A percentile compares a stretch with the other conserved stretches of the same genome.
Evolutionary conservation across 306 rosid species (phyloP).

Genomic region (Quercus variabilis): DNA sequence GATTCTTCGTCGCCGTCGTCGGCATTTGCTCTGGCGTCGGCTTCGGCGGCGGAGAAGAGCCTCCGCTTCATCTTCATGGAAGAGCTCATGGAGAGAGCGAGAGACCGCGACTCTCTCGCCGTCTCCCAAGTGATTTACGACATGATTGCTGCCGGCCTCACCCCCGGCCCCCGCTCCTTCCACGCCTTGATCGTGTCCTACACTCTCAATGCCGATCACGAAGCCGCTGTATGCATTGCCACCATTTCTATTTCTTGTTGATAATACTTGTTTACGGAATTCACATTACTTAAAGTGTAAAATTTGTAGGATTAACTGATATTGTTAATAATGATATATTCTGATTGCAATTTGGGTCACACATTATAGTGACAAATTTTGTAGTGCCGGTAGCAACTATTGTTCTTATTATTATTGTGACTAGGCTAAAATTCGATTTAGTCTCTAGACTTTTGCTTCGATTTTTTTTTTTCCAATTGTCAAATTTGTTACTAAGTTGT

Average conservation of each 20-base stretch:
- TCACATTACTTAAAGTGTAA: too few relatives aligned
- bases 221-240: constrained; percentile 36
- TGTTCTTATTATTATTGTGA: too few relatives aligned
- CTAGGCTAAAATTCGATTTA: too few relatives aligned
- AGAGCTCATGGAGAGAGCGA: constrained; percentile 85
- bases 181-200: constrained; percentile 81
- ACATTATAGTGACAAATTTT: background rate
- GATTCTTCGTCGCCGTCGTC: constrained; percentile 17
- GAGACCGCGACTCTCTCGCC: constrained; percentile 60
- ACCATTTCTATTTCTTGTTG: too few relatives aligned
- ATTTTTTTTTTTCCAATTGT: too few relatives aligned
- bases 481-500: too few relatives aligned
- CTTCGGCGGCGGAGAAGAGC: constrained; percentile 46
- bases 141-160: constrained; percentile 92
- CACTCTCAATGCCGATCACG: constrained; percentile 64
- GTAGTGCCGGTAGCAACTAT: background rate
- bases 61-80: constrained; percentile 95
- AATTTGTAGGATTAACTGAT: background rate
- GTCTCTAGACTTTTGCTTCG: too few relatives aligned
- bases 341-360: background rate
- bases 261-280: too few relatives aligned
- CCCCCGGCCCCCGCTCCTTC: constrained; percentile 91
- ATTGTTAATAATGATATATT: background rate
- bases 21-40: too few relatives aligned
- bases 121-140: constrained; percentile 79